Base-by-base conservation (phyloP, 2,329 filamentous ascomycete genomes). In the Diaporthe helianthi region DNA sequence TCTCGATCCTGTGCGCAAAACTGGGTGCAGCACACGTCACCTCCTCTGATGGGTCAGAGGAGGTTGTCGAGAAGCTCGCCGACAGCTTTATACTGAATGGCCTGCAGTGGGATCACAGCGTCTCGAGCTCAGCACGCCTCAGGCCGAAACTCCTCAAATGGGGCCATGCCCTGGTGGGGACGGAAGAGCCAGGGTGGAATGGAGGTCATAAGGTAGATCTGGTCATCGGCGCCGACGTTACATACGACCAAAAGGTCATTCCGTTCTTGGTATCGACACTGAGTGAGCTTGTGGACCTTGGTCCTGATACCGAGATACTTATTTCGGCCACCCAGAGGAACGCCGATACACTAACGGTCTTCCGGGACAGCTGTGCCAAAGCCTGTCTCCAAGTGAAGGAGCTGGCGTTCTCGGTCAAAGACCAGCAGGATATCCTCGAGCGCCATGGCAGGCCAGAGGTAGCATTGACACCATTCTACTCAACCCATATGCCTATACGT, bases 221-320 rank as follows among this genome's bases (percentile, higher is more conserved):
- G 5, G 85, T 94, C 2, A 79, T 95, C 33, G 93, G 92, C 4
- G 91, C 92, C 41, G 92, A 95, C 77, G 87, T 95, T 78, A 94
- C 91, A 0, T 95, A 94, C 78, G 92, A 95, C 76, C 83, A 83
- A 71, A 82, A 82, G 44, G 84, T 87, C 51, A 89, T 92, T 61
- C 87, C 89, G 0, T 82, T 87, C 1, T 82, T 95, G 29, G 83
- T 92, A 3, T 85, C 83, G 3, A 93, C 92, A 3, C 77, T 94
- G 64, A 80, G 84, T 38, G 85, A 90, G 61, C 80, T 93, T 15
- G 86, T 92, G 60, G 81, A 81, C 1, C 75, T 89, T 66, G 87
- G 88, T 71, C 85, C 88, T 2, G 75, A 76, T 0, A 81, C 89
- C 17, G 80, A 86, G 54, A 86, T 92, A 44, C 80, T 93, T 54